These are phyloP conservation scores for Pleurotus citrinopileatus DNA, from an alignment of 768 basidiomycete species.

Conservation along the genomic window DNA sequence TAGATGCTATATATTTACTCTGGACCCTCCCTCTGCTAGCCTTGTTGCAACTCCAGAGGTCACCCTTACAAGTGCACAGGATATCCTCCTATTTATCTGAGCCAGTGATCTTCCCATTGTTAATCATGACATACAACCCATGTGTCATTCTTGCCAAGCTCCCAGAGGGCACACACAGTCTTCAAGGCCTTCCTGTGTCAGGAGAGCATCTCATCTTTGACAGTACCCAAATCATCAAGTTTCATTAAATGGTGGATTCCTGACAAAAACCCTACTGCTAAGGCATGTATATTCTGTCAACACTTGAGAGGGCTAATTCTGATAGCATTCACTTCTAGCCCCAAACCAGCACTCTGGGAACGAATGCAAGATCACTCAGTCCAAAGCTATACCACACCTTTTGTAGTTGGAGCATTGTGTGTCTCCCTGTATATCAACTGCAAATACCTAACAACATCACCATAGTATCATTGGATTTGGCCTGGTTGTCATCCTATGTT, in stretches of 20 bases:
- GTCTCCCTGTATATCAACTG: conserved; percentile 2
- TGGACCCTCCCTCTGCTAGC: no score
- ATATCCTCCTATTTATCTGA: no score
- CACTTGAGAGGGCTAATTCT: no score
- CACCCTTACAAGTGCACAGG: no score
- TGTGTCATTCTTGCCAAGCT: conserved; percentile 4
- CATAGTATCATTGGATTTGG: conserved; percentile 14
- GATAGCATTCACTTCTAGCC: no score
- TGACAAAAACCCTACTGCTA: conserved; percentile 19
- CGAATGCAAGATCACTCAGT: conserved; percentile 26
- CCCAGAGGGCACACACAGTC: background rate
- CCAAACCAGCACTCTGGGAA: conserved; percentile 22
- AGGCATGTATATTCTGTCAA: no score
- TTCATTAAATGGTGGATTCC: conserved; percentile 19
- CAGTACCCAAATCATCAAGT: conserved; percentile 17
- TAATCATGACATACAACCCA: conserved; percentile 6
- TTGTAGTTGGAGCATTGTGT: conserved; percentile 18
- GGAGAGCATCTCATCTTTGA: conserved; percentile 12
- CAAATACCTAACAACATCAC: background rate
- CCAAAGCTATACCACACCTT: conserved; percentile 17
- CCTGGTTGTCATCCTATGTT: conserved; percentile 32
- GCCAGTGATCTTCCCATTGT: no score
- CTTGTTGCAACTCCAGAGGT: no score
- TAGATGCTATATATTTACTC: no score
- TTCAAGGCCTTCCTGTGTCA: background rate